Conservation (phyloP, 2,329 filamentous ascomycete genomes). For the Colletotrichum eleusines region DNA sequence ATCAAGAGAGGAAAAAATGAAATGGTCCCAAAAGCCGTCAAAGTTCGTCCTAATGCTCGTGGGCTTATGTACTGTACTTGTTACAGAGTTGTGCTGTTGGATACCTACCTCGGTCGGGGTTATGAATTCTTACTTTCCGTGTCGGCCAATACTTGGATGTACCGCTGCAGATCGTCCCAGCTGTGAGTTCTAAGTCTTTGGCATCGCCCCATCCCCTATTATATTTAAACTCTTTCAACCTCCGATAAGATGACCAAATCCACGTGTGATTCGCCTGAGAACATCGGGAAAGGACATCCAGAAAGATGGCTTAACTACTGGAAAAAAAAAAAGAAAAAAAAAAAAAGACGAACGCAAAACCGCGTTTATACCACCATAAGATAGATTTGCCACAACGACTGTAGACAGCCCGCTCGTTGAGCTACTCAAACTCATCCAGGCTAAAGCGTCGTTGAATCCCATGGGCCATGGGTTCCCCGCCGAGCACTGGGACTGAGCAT, state of each 20-base stretch:
- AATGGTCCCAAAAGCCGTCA: background rate
- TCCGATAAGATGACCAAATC: too few species aligned
- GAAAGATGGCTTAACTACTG: too few species aligned
- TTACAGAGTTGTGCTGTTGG: slow-evolving; percentile 22
- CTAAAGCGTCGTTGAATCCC: background rate
- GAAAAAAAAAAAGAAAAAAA: background rate
- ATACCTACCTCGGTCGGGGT: slow-evolving; percentile 21
- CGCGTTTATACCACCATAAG: too few species aligned
- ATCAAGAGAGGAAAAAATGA: slow-evolving; percentile 1
- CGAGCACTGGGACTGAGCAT: background rate
- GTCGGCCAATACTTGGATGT: background rate
- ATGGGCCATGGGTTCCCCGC: background rate
- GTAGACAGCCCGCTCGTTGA: background rate
- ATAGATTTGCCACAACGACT: background rate
- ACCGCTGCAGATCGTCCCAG: background rate
- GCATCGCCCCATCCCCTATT: too few species aligned
- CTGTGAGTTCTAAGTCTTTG: background rate
- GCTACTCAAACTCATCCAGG: too few species aligned
- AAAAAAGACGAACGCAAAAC: background rate
- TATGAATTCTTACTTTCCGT: slow-evolving; percentile 6
- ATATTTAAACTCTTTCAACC: background rate
- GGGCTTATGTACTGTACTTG: background rate
- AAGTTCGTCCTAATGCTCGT: background rate
- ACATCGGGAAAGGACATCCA: too few species aligned
- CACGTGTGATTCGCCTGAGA: too few species aligned